phyloP scores from a whole-genome alignment of 345 rosid species.

The Eutrema japonicum region DNA sequence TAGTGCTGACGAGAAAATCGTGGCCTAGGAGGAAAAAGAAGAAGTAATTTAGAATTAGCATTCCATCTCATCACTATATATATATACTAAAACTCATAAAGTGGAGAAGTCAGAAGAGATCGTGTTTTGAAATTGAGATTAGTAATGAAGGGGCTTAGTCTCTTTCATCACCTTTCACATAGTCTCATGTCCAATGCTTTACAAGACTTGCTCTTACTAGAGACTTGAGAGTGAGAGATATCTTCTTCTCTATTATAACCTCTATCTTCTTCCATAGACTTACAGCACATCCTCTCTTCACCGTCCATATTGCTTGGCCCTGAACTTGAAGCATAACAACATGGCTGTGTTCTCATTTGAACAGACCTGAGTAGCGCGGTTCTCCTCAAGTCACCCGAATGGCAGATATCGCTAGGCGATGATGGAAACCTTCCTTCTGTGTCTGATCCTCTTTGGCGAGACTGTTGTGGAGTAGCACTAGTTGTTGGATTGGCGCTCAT shows the following conservation, averaged over 20 bases:
- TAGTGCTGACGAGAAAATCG: background rate
- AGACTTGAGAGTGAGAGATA: conserved; percentile 50
- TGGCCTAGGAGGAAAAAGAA: background rate
- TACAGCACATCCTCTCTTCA: conserved; percentile 68
- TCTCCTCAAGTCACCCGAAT: conserved; percentile 90
- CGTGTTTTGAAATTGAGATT: background rate
- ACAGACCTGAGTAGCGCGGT: conserved; percentile 93
- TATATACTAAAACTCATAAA: background rate
- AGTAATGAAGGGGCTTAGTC: background rate
- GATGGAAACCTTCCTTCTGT: conserved; percentile 95
- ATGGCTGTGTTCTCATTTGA: conserved; percentile 90
- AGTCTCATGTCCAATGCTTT: conserved; percentile 50
- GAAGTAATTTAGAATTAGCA: background rate
- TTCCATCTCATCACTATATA: no score
- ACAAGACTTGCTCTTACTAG: conserved; percentile 57
- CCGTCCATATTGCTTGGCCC: conserved; percentile 57
- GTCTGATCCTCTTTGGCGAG: conserved; percentile 80
- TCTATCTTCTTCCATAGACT: conserved; percentile 69
- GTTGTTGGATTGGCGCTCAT: conserved; percentile 25
- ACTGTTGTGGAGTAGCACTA: conserved; percentile 50
- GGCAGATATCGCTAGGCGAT: conserved; percentile 96
- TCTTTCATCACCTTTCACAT: conserved; percentile 44
- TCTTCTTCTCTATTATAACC: conserved; percentile 57
- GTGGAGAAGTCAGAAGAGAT: background rate
- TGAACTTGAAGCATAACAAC: conserved; percentile 55